Base-by-base conservation (phyloP, 208 protist genomes). In the Wallacemonas sp. region DNA sequence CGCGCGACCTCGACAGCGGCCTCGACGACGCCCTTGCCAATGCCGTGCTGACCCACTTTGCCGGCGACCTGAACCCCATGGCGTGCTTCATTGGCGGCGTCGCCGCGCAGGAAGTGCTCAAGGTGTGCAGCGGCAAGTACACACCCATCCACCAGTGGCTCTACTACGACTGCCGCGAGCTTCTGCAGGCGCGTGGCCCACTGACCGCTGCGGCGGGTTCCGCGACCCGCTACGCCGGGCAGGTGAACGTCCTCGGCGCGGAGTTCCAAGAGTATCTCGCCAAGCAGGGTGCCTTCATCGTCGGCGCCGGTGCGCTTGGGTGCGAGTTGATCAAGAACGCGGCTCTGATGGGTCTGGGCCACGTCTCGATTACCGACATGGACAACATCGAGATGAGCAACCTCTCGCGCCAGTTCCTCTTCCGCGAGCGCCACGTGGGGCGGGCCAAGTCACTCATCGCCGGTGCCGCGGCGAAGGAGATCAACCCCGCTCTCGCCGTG, bases 331-430 rank as follows among this genome's bases (percentile, higher is more conserved):
- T 99, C 55, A 99, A 99, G 83, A 99, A 98, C 76, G 99, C 80
- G 29, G 98, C 98, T 1, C 80, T 99, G 64, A 99, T 99, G 96
- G 99, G 99, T 32, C 49, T 98, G 57, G 97, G 86, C 2, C 66
- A 65, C 30, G 78, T 99, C 23, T 88, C 81, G 32, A 95, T 99
- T 26, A 99, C 99, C 2, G 99, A 99, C 82, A 99, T 99, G 97
- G 99, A 99, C 75, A 93, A 73, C 0, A 99, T 99, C 75, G 99
- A 99, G 74, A 98, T 98, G 83, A 99, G 95, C 49, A 99, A 99
- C 80, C 84, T 99, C 9, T 99, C 97, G 30, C 80, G 99, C 36
- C 99, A 99, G 88, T 99, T 99, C 78, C 83, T 99, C 6, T 99
- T 99, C 91, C 90, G 99, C 54, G 63, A 85, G 26, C 81, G 74